Evolutionary conservation across 2,329 filamentous ascomycete species (phyloP).

Genomic region (Sporothrix inflata): DNA sequence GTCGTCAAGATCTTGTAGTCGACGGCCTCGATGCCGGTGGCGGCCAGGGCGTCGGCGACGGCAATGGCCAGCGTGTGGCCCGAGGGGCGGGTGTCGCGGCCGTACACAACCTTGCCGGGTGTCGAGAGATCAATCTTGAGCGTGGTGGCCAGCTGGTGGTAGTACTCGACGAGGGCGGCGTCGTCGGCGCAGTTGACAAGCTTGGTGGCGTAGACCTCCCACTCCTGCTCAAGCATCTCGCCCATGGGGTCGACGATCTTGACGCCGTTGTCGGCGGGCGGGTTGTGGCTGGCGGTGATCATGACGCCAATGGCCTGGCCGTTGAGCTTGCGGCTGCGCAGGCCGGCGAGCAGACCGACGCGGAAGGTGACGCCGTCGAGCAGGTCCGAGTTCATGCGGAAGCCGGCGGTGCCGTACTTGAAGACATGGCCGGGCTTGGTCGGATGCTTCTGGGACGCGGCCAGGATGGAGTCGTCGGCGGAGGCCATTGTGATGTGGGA

Average conservation of each 20-base stretch:
- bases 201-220: slow-evolving; percentile 86
- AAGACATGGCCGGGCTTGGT: slow-evolving; percentile 57
- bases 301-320: slow-evolving; percentile 94
- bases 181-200: slow-evolving; percentile 84
- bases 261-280: slow-evolving; percentile 85
- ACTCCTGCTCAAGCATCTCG: slow-evolving; percentile 95
- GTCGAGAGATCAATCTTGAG: slow-evolving; percentile 74
- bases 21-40: slow-evolving; percentile 71
- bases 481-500: slow-evolving; percentile 26
- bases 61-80: slow-evolving; percentile 81
- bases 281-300: slow-evolving; percentile 94
- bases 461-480: slow-evolving; percentile 52
- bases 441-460: slow-evolving; percentile 64
- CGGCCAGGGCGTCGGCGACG: slow-evolving; percentile 77
- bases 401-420: slow-evolving; percentile 69
- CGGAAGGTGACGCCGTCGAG: slow-evolving; percentile 92
- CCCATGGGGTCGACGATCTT: slow-evolving; percentile 97
- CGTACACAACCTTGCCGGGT: slow-evolving; percentile 82
- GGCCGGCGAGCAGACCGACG: slow-evolving; percentile 83
- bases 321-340: slow-evolving; percentile 86
- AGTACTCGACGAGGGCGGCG: slow-evolving; percentile 73
- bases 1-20: slow-evolving; percentile 94
- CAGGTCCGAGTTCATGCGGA: slow-evolving; percentile 73
- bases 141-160: slow-evolving; percentile 72
- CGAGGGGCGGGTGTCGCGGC: slow-evolving; percentile 89